Evolutionary conservation across 805 yeast genomes (phyloP), one percentile per base, ranked within the genome.

Genomic region (Myxozyma sirexii): DNA sequence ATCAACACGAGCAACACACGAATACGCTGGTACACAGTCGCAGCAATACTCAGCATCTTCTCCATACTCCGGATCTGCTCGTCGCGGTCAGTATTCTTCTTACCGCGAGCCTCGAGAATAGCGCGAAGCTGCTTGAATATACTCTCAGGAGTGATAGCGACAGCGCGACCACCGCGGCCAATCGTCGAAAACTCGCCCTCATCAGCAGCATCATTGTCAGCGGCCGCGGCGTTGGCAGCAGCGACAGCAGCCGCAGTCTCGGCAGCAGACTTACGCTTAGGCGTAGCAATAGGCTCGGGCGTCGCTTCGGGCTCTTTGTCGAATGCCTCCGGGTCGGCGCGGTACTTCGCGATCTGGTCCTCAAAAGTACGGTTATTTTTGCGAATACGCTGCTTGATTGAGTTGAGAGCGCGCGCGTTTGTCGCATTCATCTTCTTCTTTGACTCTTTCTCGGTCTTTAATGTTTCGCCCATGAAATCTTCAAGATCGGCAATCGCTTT

Each of bases 81-180:
- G 64, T 72, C 74, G 65, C 86, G 84, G 74, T 93, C 97, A 64
- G 90, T 87, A 74, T 90, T 91, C 80, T 90, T 93, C 80, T 92
- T 92, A 79, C 99, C 99, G 77, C 99, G 86, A 51, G 91, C 81
- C 75, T 94, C 98, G 61, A 88, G 78, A 58, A 94, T 85, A 56
- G 84, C 75, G 72, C 86, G 82, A 72, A 94, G 80, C 37, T 88
- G 83, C 58, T 84, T 78, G 78, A 92, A 90, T 57, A 91, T 84
- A 57, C 78, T 80, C 17, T 77, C 79, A 58, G 76, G 60, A n/a
- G 77, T 64, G 46, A 72, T 67, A 42, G 68, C 71, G 44, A 67
- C 64, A 3, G 70, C 68, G 66, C 77, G 77, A 39, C 77, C 76
- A 10, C 74, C 70, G 58, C 71, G 67, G 51, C 78, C 79, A 60